Base-by-base conservation (phyloP, 192 early-diverging fungal species). In the Lobulomyces angularis region DNA sequence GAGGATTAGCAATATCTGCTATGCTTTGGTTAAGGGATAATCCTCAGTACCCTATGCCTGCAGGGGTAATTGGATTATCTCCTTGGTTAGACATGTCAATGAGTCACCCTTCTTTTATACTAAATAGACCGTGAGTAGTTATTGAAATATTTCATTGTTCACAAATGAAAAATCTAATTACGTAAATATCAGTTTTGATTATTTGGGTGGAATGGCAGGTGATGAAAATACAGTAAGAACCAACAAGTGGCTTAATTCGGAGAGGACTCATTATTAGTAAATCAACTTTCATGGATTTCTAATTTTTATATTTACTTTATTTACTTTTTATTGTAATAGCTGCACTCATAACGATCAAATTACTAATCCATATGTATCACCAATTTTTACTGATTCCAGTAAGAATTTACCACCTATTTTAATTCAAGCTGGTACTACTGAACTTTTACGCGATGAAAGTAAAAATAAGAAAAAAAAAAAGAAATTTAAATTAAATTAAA, bases 1-100 rank as follows among this genome's bases (percentile, higher is more conserved):
- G 48, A 8, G 45, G 50, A 1, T 32, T 61, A 25, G 51, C 43
- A 18, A 41, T 58, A n/a, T 41, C 53, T 14, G 28, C 52, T 18
- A 47, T 71, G 41, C 35, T 80, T 1, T 73, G 66, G 14, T 60
- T 82, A 12, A 55, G 74, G 26, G 69, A 82, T 41, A 53, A 64
- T 17, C 56, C 64, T 0, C 21, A 16, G 31, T 50, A 36, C 14
- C 56, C 64, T 8, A 38, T 70, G 32, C 72, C 79, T 3, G 75
- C 57, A 8, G 77, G 69, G 1, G 57, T 58, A 0, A 61, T 69
- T 22, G 55, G 63, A 2, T 43, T 76, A 43, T 78, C 73, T 29
- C 83, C 83, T 12, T 87, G 82, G 84, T 3, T 66, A 8, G 70
- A 72, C 46, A 43, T 73, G 12, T 66, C 65, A 4, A 65, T 69